Base-by-base conservation (phyloP, 371 early-diverging fungal genomes). In the Mortierella sp. region DNA sequence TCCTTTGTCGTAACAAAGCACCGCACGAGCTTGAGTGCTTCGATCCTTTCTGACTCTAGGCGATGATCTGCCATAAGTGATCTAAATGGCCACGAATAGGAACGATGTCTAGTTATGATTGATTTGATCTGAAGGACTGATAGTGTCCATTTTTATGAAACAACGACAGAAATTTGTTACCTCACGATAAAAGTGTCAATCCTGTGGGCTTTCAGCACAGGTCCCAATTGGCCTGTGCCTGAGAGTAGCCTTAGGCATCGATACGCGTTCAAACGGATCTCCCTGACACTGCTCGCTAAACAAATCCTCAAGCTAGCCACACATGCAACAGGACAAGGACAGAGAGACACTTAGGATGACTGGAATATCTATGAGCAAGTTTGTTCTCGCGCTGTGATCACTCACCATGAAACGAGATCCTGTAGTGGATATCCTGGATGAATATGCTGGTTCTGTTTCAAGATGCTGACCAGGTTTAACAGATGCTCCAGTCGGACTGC, bases 11-110 rank as follows among this genome's bases (percentile, higher is more conserved):
- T 64, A 26, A 94, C 80, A 56, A 90, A 88, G 1, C 86, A 79
- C 19, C 93, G 81, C 0, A 93, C 81, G 0, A 93, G 84, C 53
- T 91, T 90, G 4, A 94, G 44, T 0, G 91, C 89, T 52, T 94
- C 93, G 56, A 91, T 92, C 44, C 93, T 82, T 58, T 94, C 94
- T 15, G 87, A 81, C 42, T 92, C 92, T 12, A 70, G 46, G 8
- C 54, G 60, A 37, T 69, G 70, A 46, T 76, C 76, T 2, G 65
- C 64, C 76, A 70, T 76, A 11, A 76, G 62, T n/a, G 76, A 64
- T 27, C 76, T 76, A 49, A 9, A 12, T 4, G 4, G 24, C 23
- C 26, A 9, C 17, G 9, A 21, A 19, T 24, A 61, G 15, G 24
- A 21, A 24, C 5, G 26, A 7, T 26, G 1, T 34, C 37, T 11